Evolutionary conservation across 164 flowering plant genomes (phyloP).

Genomic region (Umbellularia californica): DNA sequence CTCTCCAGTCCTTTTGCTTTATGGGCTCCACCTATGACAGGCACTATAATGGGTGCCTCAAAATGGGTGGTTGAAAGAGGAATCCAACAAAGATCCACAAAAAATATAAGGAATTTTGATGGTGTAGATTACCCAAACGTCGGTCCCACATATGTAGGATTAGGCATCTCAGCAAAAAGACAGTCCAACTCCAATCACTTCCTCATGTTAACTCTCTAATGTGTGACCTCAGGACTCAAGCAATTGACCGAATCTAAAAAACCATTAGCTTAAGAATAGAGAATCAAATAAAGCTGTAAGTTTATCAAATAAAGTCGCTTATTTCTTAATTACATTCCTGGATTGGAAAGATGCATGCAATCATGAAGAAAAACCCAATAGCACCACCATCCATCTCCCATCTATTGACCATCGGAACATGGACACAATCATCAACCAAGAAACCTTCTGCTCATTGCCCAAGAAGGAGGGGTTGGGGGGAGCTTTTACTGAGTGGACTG

Average conservation of each 20-base stretch:
- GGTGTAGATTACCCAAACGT: neutral
- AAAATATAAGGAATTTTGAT: too few species aligned
- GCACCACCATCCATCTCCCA: slow-evolving; percentile 5
- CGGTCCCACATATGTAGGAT: neutral
- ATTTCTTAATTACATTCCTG: slow-evolving; percentile 17
- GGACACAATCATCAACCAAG: neutral
- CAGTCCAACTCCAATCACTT: neutral
- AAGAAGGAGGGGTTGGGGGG: slow-evolving; percentile 5
- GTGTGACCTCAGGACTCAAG: neutral
- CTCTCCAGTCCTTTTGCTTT: too few species aligned
- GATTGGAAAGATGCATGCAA: slow-evolving; percentile 18
- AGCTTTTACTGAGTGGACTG: slow-evolving; percentile 25
- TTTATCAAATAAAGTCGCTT: slow-evolving; percentile 11
- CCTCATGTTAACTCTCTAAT: neutral
- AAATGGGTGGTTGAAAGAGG: too few species aligned
- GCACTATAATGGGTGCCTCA: too few species aligned
- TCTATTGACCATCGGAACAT: neutral
- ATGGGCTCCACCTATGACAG: too few species aligned
- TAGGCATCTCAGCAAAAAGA: neutral
- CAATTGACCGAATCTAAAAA: neutral
- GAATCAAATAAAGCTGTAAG: slow-evolving; percentile 6
- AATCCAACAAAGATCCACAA: too few species aligned
- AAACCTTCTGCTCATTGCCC: slow-evolving; percentile 14
- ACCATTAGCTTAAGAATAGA: neutral
- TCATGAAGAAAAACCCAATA: slow-evolving; percentile 13